Evolutionary conservation across 192 early-diverging fungal genomes (phyloP), one percentile per base, ranked within the genome.

Genomic region (Linnemannia elongata): DNA sequence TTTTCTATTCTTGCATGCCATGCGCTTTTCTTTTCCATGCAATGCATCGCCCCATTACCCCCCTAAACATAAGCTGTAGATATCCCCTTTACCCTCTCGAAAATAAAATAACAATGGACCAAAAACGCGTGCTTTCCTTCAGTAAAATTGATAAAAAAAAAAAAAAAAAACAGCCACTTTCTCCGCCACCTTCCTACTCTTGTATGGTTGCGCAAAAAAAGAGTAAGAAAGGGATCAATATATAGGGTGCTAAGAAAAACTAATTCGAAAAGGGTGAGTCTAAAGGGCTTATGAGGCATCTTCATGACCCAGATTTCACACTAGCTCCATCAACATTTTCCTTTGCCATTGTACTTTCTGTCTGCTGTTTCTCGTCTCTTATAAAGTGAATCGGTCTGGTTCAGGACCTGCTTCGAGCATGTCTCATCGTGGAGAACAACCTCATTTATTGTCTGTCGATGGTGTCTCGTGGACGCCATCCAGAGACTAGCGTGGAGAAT

Each of bases 21-120:
- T 66, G 49, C 49, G 15, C 49, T 18, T 22, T 52, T 52, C 13
- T 49, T 18, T 22, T 22, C 18, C 9, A 45, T 2, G 44, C 44
- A 45, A 45, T 63, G 60, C 60, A 66, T 66, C 60, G 60, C 60
- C 60, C 27, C 27, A 8, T 66, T 30, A 27, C 60, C 27, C 55
- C 27, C 55, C 60, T 66, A 12, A 66, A 66, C 60, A 66, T 66
- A 33, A 52, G 60, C 30, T 66, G 60, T 66, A 66, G 30, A 66
- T 66, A 66, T 66, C 60, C 60, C n/a, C n/a, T 66, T 15, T 33
- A 2, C 60, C 60, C 10, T 66, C n/a, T n/a, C n/a, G 27, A 66
- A 66, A 45, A 45, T 45, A 45, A 45, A 45, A 33, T 66, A 66
- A 66, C 33, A 10, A 35, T 33, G 60, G 27, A 66, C 60, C 30